Percentiles rank a stretch among this genome's conserved stretches.
Conservation (phyloP, 2,329 filamentous ascomycete genomes). For the Phaeosphaeriaceae sp. region DNA sequence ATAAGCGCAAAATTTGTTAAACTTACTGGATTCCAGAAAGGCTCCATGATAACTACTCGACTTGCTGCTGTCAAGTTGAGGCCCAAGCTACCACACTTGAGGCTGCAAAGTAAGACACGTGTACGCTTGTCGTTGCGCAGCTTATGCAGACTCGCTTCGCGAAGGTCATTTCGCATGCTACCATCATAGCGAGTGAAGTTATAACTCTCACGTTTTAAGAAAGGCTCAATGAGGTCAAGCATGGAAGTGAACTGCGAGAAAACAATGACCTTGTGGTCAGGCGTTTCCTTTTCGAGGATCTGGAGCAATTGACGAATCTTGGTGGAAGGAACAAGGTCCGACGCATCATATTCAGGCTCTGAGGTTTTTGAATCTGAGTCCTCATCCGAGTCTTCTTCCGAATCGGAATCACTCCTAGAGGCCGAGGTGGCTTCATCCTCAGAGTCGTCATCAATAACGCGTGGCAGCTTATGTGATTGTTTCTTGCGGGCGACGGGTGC, state of each 20-base stretch:
- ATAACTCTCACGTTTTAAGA: constrained; percentile 76
- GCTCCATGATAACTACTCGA: constrained; percentile 91
- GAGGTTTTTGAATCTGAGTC: constrained; percentile 51
- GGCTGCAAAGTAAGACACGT: constrained; percentile 85
- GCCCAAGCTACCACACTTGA: constrained; percentile 91
- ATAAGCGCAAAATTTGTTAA: not conserved
- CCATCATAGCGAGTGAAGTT: constrained; percentile 91
- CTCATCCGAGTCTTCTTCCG: constrained; percentile 48
- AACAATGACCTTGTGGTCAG: constrained; percentile 93
- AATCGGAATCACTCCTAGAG: constrained; percentile 49
- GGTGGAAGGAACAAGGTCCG: constrained; percentile 71
- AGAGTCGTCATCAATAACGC: constrained; percentile 62
- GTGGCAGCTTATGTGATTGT: constrained; percentile 48
- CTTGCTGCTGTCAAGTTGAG: constrained; percentile 94
- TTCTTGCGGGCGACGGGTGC: constrained; percentile 34
- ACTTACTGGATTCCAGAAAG: constrained; percentile 94
- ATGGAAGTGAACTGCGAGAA: constrained; percentile 99
- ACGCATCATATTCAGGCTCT: constrained; percentile 50
- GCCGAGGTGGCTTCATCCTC: constrained; percentile 49
- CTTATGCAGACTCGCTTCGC: constrained; percentile 81
- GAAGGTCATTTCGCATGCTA: constrained; percentile 89
- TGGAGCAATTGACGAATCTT: constrained; percentile 88
- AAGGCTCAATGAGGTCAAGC: constrained; percentile 94
- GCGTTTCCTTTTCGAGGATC: constrained; percentile 78
- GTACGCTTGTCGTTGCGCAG: constrained; percentile 77